Evolutionary conservation across 768 basidiomycete genomes (phyloP).

Genomic region (Suillus ampliporus): DNA sequence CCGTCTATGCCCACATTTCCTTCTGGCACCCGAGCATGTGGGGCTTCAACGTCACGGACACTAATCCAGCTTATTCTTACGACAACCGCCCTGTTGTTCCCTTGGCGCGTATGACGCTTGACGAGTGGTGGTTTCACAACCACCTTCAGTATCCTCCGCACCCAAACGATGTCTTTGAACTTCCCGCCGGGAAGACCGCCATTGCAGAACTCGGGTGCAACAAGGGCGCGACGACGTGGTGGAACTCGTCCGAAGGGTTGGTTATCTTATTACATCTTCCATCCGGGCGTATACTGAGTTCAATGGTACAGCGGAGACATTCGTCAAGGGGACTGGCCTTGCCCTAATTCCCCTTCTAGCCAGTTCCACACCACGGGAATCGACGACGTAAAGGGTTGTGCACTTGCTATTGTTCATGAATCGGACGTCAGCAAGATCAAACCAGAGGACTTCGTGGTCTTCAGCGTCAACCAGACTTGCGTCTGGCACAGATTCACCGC

Average conservation of each 20-base stretch:
- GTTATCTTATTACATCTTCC: not conserved
- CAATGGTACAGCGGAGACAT: conserved; percentile 26
- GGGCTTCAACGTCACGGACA: conserved; percentile 44
- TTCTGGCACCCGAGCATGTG: conserved; percentile 42
- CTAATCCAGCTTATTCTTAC: conserved; percentile 29
- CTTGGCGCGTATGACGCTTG: conserved; percentile 34
- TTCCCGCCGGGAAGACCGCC: conserved; percentile 34
- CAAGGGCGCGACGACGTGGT: conserved; percentile 37
- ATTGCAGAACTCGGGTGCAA: conserved; percentile 36
- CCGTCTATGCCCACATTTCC: conserved; percentile 19
- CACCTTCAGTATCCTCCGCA: conserved; percentile 39
- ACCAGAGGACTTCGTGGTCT: conserved; percentile 49
- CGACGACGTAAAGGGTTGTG: conserved; percentile 42
- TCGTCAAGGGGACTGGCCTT: conserved; percentile 27
- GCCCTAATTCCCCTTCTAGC: conserved; percentile 22
- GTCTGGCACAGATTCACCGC: conserved; percentile 46
- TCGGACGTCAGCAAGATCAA: conserved; percentile 39
- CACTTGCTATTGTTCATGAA: conserved; percentile 51
- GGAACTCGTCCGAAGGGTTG: conserved; percentile 22
- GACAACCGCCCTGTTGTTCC: conserved; percentile 46
- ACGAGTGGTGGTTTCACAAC: conserved; percentile 46
- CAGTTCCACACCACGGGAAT: conserved; percentile 37
- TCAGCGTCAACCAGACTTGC: conserved; percentile 49
- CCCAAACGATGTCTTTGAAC: conserved; percentile 34
- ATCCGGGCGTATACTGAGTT: not conserved